Conservation (phyloP, 495 filamentous ascomycete species). For the Talaromyces borbonicus region DNA sequence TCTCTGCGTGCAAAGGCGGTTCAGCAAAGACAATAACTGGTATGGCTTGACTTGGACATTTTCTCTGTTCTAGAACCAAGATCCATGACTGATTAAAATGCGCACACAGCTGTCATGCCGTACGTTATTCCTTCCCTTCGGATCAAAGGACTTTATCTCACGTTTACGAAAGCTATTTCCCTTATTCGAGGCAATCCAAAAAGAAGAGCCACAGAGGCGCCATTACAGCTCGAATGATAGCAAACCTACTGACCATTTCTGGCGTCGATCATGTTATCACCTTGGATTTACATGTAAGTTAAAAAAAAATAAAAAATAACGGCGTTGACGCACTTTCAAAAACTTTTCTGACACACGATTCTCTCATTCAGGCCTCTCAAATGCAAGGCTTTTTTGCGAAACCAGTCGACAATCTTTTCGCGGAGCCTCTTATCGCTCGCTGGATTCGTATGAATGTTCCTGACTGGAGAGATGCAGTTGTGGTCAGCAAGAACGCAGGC, state of each 20-base stretch:
- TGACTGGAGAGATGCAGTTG: constrained; percentile 83
- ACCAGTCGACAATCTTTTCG: constrained; percentile 94
- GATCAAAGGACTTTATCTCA: background rate
- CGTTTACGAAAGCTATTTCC: constrained; percentile 59
- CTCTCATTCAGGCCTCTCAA: constrained; percentile 58
- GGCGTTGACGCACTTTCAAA: background rate
- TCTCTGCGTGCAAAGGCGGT: constrained; percentile 94
- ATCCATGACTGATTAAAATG: constrained; percentile 17
- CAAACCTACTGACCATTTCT: constrained; percentile 85
- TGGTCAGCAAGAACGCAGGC: constrained; percentile 96
- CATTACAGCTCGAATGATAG: constrained; percentile 94
- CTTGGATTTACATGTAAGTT: constrained; percentile 76
- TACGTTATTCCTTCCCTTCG: constrained; percentile 23
- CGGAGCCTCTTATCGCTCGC: constrained; percentile 89
- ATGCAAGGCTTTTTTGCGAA: constrained; percentile 99
- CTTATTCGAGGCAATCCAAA: constrained; percentile 97
- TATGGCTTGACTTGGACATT: constrained; percentile 32
- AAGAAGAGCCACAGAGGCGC: constrained; percentile 96
- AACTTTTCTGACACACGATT: background rate
- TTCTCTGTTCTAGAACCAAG: background rate
- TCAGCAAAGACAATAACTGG: constrained; percentile 97
- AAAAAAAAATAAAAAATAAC: too few relatives aligned
- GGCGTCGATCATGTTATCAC: constrained; percentile 97
- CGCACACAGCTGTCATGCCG: constrained; percentile 75
- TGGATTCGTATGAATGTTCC: constrained; percentile 87